These are phyloP conservation scores for Coemansia reversa DNA, from an alignment of 192 early-diverging fungal species.

Conservation along the genomic window DNA sequence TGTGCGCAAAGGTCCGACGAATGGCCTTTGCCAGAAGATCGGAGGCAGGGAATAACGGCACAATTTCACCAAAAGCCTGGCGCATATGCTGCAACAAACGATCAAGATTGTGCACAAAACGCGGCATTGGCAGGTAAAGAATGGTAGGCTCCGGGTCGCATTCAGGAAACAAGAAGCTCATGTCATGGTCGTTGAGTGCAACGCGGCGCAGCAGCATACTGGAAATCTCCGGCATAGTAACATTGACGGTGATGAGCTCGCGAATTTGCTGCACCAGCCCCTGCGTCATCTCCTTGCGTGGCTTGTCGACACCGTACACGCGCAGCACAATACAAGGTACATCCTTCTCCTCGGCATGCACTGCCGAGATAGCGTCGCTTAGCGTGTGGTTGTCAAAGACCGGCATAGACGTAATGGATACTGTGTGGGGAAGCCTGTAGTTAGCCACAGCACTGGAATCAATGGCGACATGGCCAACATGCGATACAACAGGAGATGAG, in stretches of 20 bases:
- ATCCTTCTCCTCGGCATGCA: slow-evolving; percentile 25
- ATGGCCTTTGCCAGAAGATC: slow-evolving; percentile 32
- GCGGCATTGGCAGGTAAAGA: slow-evolving; percentile 49
- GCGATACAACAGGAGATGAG: slow-evolving; percentile 3
- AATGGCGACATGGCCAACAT: neutral
- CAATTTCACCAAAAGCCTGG: slow-evolving; percentile 42
- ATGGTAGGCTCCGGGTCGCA: slow-evolving; percentile 51
- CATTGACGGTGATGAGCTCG: slow-evolving; percentile 41
- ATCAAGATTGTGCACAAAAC: slow-evolving; percentile 46
- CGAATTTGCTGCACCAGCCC: slow-evolving; percentile 44
- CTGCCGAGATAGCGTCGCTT: slow-evolving; percentile 8
- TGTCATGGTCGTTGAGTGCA: slow-evolving; percentile 44
- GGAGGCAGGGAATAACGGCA: slow-evolving; percentile 38
- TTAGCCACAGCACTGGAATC: neutral
- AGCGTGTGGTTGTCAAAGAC: slow-evolving; percentile 14
- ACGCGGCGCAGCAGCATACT: slow-evolving; percentile 42
- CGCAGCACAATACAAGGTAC: slow-evolving; percentile 34
- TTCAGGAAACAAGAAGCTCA: slow-evolving; percentile 47
- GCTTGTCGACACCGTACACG: slow-evolving; percentile 44
- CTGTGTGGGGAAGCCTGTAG: slow-evolving; percentile 16
- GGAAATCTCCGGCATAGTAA: slow-evolving; percentile 51
- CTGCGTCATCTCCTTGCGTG: slow-evolving; percentile 41
- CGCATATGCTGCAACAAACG: slow-evolving; percentile 39
- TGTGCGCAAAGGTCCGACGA: slow-evolving; percentile 37
- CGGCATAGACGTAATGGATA: slow-evolving; percentile 20